Evolutionary conservation across 2,329 filamentous ascomycete genomes (phyloP).

Genomic region (Capronia epimyces): DNA sequence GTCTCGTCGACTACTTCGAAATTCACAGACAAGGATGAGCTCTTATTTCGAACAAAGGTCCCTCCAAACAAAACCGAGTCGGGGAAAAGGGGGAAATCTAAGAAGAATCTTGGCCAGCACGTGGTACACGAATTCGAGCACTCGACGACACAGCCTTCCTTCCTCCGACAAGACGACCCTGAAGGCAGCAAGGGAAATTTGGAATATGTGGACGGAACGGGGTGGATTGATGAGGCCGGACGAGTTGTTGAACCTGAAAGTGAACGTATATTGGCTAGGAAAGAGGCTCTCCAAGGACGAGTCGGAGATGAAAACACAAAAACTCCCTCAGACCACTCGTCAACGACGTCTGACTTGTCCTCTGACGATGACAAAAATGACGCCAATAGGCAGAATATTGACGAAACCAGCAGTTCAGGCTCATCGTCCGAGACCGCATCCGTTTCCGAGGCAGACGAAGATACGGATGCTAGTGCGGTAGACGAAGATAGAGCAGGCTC

Average conservation of each 20-base stretch:
- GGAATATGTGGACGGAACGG: constrained; percentile 74
- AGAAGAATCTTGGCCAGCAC: constrained; percentile 59
- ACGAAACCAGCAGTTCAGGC: constrained; percentile 29
- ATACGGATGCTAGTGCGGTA: constrained; percentile 17
- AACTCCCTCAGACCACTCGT: neutral
- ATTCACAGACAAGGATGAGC: constrained; percentile 73
- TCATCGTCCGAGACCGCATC: constrained; percentile 26
- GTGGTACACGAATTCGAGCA: constrained; percentile 87
- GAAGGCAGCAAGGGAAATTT: constrained; percentile 46
- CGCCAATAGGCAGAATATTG: constrained; percentile 32
- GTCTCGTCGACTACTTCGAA: constrained; percentile 62
- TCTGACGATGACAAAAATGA: constrained; percentile 31
- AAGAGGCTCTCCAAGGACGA: constrained; percentile 26
- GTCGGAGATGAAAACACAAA: constrained; percentile 13
- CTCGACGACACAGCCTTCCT: constrained; percentile 74
- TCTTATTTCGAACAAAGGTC: constrained; percentile 76
- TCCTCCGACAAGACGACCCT: constrained; percentile 58
- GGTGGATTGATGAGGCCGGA: constrained; percentile 79
- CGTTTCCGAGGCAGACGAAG: constrained; percentile 16
- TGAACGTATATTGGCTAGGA: constrained; percentile 12
- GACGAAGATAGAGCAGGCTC: constrained; percentile 19
- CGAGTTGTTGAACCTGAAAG: constrained; percentile 59
- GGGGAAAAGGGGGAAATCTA: constrained; percentile 41
- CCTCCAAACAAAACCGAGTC: constrained; percentile 49
- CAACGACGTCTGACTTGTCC: constrained; percentile 30